Percentiles rank a stretch among this genome's conserved stretches.
Conservation (phyloP, 441 rosid species). For the Bocquillonia castaneifolia region DNA sequence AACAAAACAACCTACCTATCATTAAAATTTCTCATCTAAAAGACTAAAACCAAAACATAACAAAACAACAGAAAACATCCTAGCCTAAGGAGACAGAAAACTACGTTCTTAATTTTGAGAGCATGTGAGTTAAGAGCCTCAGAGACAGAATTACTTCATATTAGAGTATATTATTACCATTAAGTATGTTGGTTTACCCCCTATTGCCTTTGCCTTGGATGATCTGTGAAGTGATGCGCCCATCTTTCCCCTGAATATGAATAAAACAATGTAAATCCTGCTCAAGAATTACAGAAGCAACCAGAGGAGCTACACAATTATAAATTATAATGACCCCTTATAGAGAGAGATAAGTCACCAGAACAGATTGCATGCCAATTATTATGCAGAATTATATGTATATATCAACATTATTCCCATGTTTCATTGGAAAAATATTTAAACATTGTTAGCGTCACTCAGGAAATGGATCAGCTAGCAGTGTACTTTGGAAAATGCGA, state of each 20-base stretch:
- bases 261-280: neutral
- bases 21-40: neutral
- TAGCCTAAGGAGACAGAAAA: neutral
- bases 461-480: neutral
- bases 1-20: neutral
- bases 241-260: constrained; percentile 59
- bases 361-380: neutral
- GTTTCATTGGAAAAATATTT: neutral
- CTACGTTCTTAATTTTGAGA: neutral
- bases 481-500: neutral
- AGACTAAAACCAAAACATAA: neutral
- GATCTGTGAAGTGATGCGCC: constrained; percentile 69
- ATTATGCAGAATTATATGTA: neutral
- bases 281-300: neutral
- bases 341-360: neutral
- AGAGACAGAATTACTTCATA: neutral
- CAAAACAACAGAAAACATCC: neutral
- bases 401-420: neutral
- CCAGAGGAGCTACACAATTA: neutral
- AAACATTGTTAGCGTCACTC: neutral
- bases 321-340: neutral
- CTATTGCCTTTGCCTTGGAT: constrained; percentile 42
- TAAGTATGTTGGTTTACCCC: constrained; percentile 67
- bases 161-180: constrained; percentile 31
- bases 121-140: too few relatives aligned